phyloP scores from a whole-genome alignment of 176 grass and related monocot genomes.

The Carex scoparia region DNA sequence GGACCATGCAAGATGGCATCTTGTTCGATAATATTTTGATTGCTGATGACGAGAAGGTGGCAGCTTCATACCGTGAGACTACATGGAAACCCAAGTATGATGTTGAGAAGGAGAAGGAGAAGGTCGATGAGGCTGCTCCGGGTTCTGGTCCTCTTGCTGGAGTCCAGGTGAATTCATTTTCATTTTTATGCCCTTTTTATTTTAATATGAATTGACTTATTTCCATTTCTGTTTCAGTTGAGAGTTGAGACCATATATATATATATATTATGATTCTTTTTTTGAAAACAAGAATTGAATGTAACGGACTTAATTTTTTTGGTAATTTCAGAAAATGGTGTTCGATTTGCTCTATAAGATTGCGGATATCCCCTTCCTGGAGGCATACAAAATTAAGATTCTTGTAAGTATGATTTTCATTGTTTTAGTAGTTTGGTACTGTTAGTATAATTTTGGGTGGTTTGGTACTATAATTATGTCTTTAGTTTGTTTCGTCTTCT shows the following conservation, averaged over 20 bases:
- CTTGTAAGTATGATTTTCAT: constrained; percentile 40
- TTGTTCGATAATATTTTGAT: constrained; percentile 94
- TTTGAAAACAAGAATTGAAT: neutral
- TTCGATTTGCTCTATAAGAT: constrained; percentile 80
- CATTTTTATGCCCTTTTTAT: neutral
- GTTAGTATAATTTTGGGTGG: neutral
- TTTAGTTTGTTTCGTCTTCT: neutral
- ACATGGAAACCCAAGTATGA: constrained; percentile 93
- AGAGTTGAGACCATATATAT: neutral
- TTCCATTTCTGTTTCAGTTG: neutral
- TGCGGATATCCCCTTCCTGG: constrained; percentile 66
- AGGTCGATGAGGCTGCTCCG: constrained; percentile 44
- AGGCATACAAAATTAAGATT: constrained; percentile 86
- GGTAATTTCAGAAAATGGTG: constrained; percentile 72
- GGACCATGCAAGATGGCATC: constrained; percentile 98
- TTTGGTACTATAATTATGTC: neutral
- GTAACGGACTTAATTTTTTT: neutral
- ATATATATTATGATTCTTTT: neutral
- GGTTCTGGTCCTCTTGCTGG: constrained; percentile 50
- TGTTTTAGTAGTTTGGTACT: neutral
- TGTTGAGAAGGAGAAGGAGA: constrained; percentile 95
- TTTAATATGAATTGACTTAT: neutral
- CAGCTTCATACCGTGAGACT: constrained; percentile 54
- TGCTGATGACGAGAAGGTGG: constrained; percentile 71
- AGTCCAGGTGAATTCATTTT: constrained; percentile 54